A percentile compares a stretch with the other conserved stretches of the same genome.
These are phyloP conservation scores for Hyphopichia homilentoma DNA, from an alignment of 805 yeast genomes.

Conservation along the genomic window DNA sequence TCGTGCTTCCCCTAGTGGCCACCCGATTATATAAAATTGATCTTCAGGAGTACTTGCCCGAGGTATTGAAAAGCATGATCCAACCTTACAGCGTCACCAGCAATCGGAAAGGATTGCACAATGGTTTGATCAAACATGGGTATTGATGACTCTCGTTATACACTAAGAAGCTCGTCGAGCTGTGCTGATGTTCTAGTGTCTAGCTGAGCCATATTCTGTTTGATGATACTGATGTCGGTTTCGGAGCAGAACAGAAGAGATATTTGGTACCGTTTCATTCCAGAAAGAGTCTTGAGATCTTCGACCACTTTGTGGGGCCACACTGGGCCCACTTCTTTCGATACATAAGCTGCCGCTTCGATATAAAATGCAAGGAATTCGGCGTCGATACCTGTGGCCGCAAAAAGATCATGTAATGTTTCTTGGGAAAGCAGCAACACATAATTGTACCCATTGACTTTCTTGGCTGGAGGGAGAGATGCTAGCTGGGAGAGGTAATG, in stretches of 20 bases:
- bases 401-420: conserved; percentile 29
- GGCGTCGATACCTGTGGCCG: conserved; percentile 47
- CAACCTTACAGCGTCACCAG: conserved; percentile 40
- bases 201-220: too few relatives aligned
- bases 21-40: conserved; percentile 34
- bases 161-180: too few relatives aligned
- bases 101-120: conserved; percentile 34
- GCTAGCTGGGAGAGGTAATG: conserved; percentile 21
- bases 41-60: conserved; percentile 39
- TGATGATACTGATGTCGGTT: too few relatives aligned
- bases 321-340: conserved; percentile 5
- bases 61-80: conserved; percentile 21
- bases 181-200: too few relatives aligned
- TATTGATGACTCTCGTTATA: too few relatives aligned
- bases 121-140: conserved; percentile 9
- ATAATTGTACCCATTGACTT: conserved; percentile 30
- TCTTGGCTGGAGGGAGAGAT: conserved; percentile 21
- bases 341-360: conserved; percentile 32
- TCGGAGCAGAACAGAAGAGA: too few relatives aligned
- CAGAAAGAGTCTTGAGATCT: too few relatives aligned
- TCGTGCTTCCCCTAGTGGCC: conserved; percentile 39
- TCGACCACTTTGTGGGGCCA: conserved; percentile 1
- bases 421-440: conserved; percentile 25
- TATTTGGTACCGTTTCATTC: too few relatives aligned
- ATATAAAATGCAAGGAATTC: conserved; percentile 46